Conservation (phyloP, 257 asterid species). For the Fraxinus americana region DNA sequence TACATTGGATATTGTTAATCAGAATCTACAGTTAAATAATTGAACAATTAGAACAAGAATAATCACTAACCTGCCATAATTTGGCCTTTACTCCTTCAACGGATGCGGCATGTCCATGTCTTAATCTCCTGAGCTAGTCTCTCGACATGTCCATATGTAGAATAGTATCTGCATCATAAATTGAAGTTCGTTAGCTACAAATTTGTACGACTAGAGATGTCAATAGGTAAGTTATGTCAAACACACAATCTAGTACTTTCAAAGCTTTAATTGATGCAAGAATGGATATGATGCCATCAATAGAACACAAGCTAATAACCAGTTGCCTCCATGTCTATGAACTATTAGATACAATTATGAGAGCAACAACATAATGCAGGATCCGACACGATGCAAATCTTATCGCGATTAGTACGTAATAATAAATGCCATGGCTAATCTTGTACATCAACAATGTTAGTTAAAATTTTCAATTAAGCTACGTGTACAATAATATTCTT, state of each 20-base stretch:
- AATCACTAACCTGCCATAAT: constrained; percentile 62
- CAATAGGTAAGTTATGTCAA: not conserved
- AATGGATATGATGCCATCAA: not conserved
- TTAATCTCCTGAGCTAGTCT: not conserved
- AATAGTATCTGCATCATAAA: constrained; percentile 48
- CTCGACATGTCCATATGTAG: constrained; percentile 34
- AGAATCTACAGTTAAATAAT: not conserved
- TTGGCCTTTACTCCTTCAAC: constrained; percentile 49
- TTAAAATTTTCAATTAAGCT: no score
- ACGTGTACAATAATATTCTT: no score
- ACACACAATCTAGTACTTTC: not conserved
- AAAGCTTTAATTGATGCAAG: not conserved
- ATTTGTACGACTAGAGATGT: not conserved
- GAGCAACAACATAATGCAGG: not conserved
- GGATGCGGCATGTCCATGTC: not conserved
- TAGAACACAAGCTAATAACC: not conserved
- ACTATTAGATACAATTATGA: not conserved
- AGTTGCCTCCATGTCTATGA: not conserved
- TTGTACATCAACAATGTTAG: not conserved
- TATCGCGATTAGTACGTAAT: no score
- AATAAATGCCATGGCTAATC: not conserved
- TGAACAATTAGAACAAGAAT: not conserved
- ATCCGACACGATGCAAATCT: not conserved
- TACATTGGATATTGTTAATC: not conserved
- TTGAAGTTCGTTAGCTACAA: not conserved